Evolutionary conservation across 2,329 filamentous ascomycete genomes (phyloP).

Genomic region (Aspergillus sp.): DNA sequence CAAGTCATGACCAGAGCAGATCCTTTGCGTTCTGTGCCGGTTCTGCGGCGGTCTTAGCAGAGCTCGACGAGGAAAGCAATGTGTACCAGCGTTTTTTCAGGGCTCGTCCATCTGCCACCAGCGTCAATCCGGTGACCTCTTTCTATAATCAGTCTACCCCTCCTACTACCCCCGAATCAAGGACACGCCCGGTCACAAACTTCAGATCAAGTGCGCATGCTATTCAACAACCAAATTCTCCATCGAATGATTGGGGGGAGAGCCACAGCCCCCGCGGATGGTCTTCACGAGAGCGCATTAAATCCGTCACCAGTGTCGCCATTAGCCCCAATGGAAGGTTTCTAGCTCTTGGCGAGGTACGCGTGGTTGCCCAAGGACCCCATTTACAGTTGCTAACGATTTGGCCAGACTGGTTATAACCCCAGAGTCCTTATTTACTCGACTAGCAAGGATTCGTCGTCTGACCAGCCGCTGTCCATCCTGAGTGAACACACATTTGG

Average conservation of each 20-base stretch:
- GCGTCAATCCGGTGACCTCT: conserved; percentile 53
- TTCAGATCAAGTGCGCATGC: conserved; percentile 43
- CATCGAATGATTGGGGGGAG: conserved; percentile 50
- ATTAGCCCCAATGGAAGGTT: conserved; percentile 81
- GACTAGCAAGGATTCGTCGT: conserved; percentile 64
- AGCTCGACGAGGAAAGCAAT: conserved; percentile 58
- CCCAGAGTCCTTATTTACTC: conserved; percentile 87
- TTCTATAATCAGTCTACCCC: conserved; percentile 49
- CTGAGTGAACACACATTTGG: conserved; percentile 87
- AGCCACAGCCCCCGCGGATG: conserved; percentile 59
- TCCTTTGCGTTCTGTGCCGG: conserved; percentile 87
- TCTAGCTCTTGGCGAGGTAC: conserved; percentile 78
- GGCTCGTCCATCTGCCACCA: conserved; percentile 63
- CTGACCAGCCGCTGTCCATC: conserved; percentile 73
- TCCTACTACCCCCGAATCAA: conserved; percentile 48
- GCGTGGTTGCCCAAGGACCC: conserved; percentile 9
- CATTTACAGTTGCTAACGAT: conserved; percentile 18
- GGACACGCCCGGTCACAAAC: conserved; percentile 51
- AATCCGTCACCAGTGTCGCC: conserved; percentile 83
- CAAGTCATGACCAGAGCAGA: conserved; percentile 60
- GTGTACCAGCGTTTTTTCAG: conserved; percentile 80
- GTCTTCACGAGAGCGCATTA: conserved; percentile 86
- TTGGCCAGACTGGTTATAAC: conserved; percentile 67
- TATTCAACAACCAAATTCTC: conserved; percentile 38
- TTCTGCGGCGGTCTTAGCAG: conserved; percentile 83